These are phyloP conservation scores for Drosera capensis DNA, from an alignment of 148 eudicot species.

Conservation along the genomic window DNA sequence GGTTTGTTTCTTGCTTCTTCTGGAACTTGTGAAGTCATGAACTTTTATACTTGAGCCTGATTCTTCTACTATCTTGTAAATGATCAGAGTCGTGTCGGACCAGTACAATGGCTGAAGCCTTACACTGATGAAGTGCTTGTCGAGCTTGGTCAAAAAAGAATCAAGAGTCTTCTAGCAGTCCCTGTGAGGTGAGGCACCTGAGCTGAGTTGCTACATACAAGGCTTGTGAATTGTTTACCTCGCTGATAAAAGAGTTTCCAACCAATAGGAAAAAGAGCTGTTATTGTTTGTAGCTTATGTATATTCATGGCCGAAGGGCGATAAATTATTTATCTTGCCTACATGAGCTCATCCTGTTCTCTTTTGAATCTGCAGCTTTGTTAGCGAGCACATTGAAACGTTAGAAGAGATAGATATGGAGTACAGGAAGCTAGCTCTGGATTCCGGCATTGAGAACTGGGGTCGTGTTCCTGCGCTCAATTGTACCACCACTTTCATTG, in stretches of 20 bases:
- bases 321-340: not conserved
- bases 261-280: too few relatives aligned
- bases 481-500: constrained; percentile 65
- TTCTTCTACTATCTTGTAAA: not conserved
- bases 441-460: constrained; percentile 88
- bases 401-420: constrained; percentile 99
- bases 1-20: constrained; percentile 21
- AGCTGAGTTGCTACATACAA: not conserved
- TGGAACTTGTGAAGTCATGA: too few relatives aligned
- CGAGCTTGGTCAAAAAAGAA: constrained; percentile 82
- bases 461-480: constrained; percentile 99
- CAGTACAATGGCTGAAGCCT: constrained; percentile 98
- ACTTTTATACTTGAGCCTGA: too few relatives aligned
- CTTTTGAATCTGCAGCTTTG: constrained; percentile 43
- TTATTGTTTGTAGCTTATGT: too few relatives aligned
- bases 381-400: constrained; percentile 94
- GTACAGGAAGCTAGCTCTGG: constrained; percentile 75
- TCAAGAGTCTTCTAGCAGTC: constrained; percentile 85
- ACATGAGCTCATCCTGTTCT: not conserved
- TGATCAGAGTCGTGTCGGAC: constrained; percentile 93
- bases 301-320: not conserved
- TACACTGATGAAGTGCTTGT: constrained; percentile 98
- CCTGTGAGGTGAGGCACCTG: constrained; percentile 66
- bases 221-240: too few relatives aligned
- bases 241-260: too few relatives aligned